phyloP scores from a whole-genome alignment of 441 rosid genomes.

The Kokia cookei region DNA sequence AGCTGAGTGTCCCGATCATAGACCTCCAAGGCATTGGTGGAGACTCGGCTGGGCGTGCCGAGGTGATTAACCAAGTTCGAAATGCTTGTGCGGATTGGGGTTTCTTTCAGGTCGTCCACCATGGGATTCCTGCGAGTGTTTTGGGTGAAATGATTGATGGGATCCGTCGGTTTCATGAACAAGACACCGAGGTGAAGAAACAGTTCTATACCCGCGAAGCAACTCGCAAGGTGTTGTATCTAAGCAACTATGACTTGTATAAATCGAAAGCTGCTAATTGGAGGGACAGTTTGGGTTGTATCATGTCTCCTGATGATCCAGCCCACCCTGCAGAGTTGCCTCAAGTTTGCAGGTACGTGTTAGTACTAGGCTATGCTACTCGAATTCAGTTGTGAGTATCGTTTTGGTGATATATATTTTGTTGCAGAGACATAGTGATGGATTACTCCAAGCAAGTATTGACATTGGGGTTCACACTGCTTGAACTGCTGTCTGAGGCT shows the following conservation, averaged over 20 bases:
- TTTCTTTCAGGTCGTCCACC: conserved; percentile 26
- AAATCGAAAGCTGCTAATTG: conserved; percentile 26
- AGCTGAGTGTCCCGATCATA: conserved; percentile 15
- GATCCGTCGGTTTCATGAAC: conserved; percentile 30
- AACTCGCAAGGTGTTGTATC: conserved; percentile 13
- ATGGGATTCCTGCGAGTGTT: conserved; percentile 30
- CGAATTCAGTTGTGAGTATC: neutral
- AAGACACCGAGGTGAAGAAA: conserved; percentile 27
- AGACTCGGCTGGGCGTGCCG: neutral
- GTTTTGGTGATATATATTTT: neutral
- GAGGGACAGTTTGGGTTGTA: conserved; percentile 38
- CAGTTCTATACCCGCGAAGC: conserved; percentile 29
- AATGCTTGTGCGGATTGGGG: conserved; percentile 21
- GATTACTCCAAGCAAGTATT: conserved; percentile 17
- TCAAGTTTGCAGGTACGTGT: conserved; percentile 1
- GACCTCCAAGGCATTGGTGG: conserved; percentile 7
- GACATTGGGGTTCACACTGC: neutral
- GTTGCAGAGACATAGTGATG: conserved; percentile 19
- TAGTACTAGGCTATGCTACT: neutral
- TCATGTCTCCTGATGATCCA: neutral
- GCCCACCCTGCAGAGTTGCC: conserved; percentile 11
- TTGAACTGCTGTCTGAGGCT: conserved; percentile 29
- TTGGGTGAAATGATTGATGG: conserved; percentile 37
- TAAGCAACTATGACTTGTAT: conserved; percentile 27
- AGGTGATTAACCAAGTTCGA: conserved; percentile 5